These are phyloP conservation scores for Fusarium secorum DNA, from an alignment of 2,329 filamentous ascomycete genomes.

Conservation along the genomic window DNA sequence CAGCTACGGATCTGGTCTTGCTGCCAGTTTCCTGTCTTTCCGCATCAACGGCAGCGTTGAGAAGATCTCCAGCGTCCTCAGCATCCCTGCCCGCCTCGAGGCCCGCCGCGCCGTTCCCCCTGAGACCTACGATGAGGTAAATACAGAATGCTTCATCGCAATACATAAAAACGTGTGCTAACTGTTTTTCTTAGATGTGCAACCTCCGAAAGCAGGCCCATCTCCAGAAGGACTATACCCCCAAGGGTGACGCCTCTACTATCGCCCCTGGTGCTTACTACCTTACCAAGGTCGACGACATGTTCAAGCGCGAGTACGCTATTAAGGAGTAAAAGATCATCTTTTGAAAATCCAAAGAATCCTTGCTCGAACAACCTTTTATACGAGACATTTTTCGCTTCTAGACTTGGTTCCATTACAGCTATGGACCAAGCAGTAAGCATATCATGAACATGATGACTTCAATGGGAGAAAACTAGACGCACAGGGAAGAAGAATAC, in stretches of 20 bases:
- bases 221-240: constrained; percentile 80
- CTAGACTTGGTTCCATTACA: constrained; percentile 11
- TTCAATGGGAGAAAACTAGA: constrained; percentile 37
- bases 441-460: constrained; percentile 37
- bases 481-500: constrained; percentile 38
- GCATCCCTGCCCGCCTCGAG: constrained; percentile 74
- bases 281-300: constrained; percentile 80
- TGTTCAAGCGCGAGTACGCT: constrained; percentile 83
- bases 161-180: constrained; percentile 27
- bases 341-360: constrained; percentile 5
- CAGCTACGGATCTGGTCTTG: constrained; percentile 81
- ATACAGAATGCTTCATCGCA: constrained; percentile 41
- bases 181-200: constrained; percentile 68
- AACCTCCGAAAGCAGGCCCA: constrained; percentile 83
- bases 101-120: constrained; percentile 72
- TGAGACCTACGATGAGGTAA: constrained; percentile 76
- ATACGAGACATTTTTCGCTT: constrained; percentile 26
- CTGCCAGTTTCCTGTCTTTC: constrained; percentile 75
- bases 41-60: constrained; percentile 76
- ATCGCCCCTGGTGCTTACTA: constrained; percentile 77
- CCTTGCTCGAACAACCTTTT: constrained; percentile 25
- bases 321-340: constrained; percentile 69
- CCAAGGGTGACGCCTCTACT: constrained; percentile 72
- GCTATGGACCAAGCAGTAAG: constrained; percentile 16
- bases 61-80: constrained; percentile 70